Evolutionary conservation across 2,329 filamentous ascomycete genomes (phyloP).

Genomic region (Fusarium piperis): DNA sequence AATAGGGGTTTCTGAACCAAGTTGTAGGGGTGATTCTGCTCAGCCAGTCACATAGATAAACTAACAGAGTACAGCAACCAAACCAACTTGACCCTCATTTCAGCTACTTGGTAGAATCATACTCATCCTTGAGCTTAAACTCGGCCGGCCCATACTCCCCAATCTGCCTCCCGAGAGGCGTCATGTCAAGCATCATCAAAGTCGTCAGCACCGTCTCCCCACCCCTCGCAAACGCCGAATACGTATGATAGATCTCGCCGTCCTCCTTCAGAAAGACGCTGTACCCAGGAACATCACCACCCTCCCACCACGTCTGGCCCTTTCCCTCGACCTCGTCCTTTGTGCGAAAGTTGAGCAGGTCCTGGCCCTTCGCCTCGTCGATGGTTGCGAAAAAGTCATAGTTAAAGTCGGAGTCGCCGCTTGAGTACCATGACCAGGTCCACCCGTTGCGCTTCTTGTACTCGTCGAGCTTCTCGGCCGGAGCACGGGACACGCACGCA

Average conservation of each 20-base stretch:
- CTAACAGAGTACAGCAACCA: not conserved
- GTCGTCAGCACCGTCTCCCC: slow-evolving; percentile 45
- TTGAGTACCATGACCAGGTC: slow-evolving; percentile 54
- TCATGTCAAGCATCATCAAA: slow-evolving; percentile 47
- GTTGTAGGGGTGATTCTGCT: not conserved
- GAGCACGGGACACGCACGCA: slow-evolving; percentile 52
- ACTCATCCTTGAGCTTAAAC: slow-evolving; percentile 42
- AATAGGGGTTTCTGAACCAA: not conserved
- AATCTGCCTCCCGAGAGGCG: slow-evolving; percentile 48
- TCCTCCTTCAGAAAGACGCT: slow-evolving; percentile 49
- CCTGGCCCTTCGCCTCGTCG: slow-evolving; percentile 41
- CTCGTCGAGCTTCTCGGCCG: slow-evolving; percentile 47
- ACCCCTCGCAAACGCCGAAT: slow-evolving; percentile 48
- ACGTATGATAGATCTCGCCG: slow-evolving; percentile 50
- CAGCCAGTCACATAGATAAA: not conserved
- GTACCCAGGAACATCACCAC: slow-evolving; percentile 48
- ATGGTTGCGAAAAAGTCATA: slow-evolving; percentile 51
- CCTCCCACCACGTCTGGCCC: slow-evolving; percentile 41
- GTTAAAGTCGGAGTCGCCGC: slow-evolving; percentile 50
- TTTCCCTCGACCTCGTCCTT: slow-evolving; percentile 40
- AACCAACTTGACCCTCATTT: not conserved
- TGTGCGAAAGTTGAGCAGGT: slow-evolving; percentile 41
- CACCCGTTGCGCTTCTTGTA: slow-evolving; percentile 52
- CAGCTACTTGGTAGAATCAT: slow-evolving; percentile 11
- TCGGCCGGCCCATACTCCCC: slow-evolving; percentile 36